Conservation (phyloP, 352 stramenopile genomes). For the Pythium chondricola region DNA sequence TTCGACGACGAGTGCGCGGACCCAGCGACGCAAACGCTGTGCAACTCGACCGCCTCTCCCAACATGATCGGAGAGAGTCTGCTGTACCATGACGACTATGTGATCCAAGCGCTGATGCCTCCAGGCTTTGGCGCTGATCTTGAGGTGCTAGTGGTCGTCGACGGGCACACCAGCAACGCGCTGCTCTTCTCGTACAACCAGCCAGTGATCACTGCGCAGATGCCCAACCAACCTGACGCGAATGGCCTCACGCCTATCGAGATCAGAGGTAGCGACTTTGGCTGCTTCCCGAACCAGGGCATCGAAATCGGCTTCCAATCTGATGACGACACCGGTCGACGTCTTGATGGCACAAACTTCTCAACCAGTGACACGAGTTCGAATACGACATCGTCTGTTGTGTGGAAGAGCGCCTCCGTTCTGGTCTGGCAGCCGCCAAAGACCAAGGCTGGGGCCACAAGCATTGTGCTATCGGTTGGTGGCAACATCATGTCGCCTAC, state of each 20-base stretch:
- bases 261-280: slow-evolving; percentile 57
- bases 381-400: slow-evolving; percentile 11
- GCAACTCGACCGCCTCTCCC: not conserved
- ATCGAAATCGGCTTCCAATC: slow-evolving; percentile 43
- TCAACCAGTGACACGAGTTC: too few relatives aligned
- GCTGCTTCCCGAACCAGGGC: slow-evolving; percentile 51
- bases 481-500: slow-evolving; percentile 50
- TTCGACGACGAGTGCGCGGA: slow-evolving; percentile 28
- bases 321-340: slow-evolving; percentile 2
- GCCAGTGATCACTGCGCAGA: slow-evolving; percentile 42
- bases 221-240: slow-evolving; percentile 59
- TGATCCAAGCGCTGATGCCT: slow-evolving; percentile 37
- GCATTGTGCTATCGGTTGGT: slow-evolving; percentile 47
- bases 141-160: slow-evolving; percentile 37
- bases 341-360: too few relatives aligned
- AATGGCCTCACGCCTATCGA: slow-evolving; percentile 56
- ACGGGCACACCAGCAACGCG: slow-evolving; percentile 41
- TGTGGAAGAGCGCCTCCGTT: slow-evolving; percentile 43
- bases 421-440: slow-evolving; percentile 56
- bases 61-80: slow-evolving; percentile 25
- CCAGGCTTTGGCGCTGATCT: slow-evolving; percentile 40
- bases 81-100: slow-evolving; percentile 36
- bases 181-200: slow-evolving; percentile 55
- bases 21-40: slow-evolving; percentile 25
- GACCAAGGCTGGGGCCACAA: slow-evolving; percentile 42